These are phyloP conservation scores for Forsythia viridissima DNA, from an alignment of 257 asterid species.

Conservation along the genomic window DNA sequence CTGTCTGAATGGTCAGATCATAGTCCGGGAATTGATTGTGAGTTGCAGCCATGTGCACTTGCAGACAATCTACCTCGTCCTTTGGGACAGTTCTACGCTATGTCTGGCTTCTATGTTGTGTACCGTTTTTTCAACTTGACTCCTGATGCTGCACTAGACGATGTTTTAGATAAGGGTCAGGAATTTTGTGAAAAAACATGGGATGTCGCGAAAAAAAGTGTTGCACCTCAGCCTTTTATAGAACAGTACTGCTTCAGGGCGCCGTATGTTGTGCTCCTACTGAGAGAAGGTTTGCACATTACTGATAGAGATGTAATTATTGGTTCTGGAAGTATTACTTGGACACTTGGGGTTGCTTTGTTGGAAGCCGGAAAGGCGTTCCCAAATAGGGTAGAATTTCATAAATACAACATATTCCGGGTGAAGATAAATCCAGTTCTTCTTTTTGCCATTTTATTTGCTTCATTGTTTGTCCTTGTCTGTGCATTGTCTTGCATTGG, in stretches of 20 bases:
- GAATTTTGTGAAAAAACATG: constrained; percentile 49
- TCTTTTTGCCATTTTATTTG: constrained; percentile 37
- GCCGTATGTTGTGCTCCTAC: constrained; percentile 56
- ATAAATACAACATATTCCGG: constrained; percentile 37
- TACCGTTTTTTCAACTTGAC: constrained; percentile 44
- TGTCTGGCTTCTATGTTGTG: constrained; percentile 72
- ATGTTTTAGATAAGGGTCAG: constrained; percentile 39
- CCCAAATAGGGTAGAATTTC: constrained; percentile 36
- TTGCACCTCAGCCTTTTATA: constrained; percentile 68
- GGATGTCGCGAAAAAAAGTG: constrained; percentile 57
- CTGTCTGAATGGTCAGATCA: constrained; percentile 61
- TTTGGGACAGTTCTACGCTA: constrained; percentile 56
- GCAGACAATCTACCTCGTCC: constrained; percentile 59
- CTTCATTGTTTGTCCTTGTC: constrained; percentile 49
- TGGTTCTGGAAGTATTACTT: constrained; percentile 70
- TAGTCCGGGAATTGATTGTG: constrained; percentile 56
- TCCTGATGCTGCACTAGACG: constrained; percentile 39
- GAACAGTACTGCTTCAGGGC: constrained; percentile 75
- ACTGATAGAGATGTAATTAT: constrained; percentile 49
- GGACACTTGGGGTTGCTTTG: constrained; percentile 75
- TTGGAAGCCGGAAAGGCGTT: constrained; percentile 65
- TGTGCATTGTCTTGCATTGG: constrained; percentile 43
- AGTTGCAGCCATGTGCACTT: constrained; percentile 68
- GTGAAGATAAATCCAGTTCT: constrained; percentile 43
- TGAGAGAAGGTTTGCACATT: constrained; percentile 72